Evolutionary conservation across 1,139 yeast genomes (phyloP), one percentile per base, ranked within the genome.

Genomic region (Yamadazyma sp.): DNA sequence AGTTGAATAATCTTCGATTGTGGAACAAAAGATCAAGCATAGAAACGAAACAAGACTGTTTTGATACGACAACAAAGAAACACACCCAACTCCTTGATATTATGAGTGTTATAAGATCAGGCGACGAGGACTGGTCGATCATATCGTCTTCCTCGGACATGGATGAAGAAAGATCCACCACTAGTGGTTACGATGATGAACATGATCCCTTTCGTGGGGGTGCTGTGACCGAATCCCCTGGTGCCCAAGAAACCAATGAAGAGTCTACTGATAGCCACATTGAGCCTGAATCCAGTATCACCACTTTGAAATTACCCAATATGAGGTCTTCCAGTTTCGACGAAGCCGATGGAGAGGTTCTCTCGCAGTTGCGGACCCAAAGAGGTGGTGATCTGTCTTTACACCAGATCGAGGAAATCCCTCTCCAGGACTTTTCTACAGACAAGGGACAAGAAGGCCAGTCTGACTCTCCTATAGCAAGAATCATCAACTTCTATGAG

Each of bases 111-210:
- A 39, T 36, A 30, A 39, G 36, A 28, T 16, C 26, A 4, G 29
- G 40, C 31, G 67, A 62, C 37, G 77, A 71, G 53, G 76, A 70
- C 37, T 71, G 77, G 77, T 65, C 75, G 3, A 66, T 71, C 32
- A 71, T 71, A 28, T 68, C 74, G 10, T 67, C 73, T 3, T 68
- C 69, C 17, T 69, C 76, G 1, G 76, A 70, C 37, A 45, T 64
- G 36, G 75, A 69, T 37, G 75, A 49, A 27, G 74, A 68, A 28
- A 57, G 59, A 33, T 56, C 66, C 7, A 56, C 61, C 10, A 53
- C 59, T 5, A 54, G 56, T 40, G 49, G 35, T 18, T 17, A 16
- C 3, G 34, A 29, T 2, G 31, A 34, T 18, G 40, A 32, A 17
- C 30, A 33, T 14, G 31, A 31, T 23, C 17, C 31, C 2, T 15